phyloP scores from a whole-genome alignment of 768 basidiomycete genomes.

The Melanogaster broomeanus region DNA sequence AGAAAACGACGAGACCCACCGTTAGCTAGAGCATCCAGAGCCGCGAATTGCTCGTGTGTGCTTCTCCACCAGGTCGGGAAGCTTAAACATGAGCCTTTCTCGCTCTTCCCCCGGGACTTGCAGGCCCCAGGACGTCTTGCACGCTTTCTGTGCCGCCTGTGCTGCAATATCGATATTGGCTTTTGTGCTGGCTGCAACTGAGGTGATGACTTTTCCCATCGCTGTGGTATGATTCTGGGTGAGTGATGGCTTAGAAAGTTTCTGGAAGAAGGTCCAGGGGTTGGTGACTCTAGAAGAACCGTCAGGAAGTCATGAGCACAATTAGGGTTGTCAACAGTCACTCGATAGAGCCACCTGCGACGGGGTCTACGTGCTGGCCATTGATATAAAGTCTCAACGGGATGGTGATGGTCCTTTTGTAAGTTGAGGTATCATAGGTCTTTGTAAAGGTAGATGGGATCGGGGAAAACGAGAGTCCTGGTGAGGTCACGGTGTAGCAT shows the following conservation, averaged over 20 bases:
- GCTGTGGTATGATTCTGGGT: constrained; percentile 35
- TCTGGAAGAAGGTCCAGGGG: constrained; percentile 38
- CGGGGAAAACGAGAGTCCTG: neutral
- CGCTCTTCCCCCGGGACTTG: constrained; percentile 52
- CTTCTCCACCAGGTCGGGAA: constrained; percentile 64
- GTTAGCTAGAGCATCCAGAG: constrained; percentile 68
- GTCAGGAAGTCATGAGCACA: neutral
- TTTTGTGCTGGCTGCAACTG: constrained; percentile 53
- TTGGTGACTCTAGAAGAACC: constrained; percentile 49
- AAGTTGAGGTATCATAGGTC: constrained; percentile 54
- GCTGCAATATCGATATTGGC: constrained; percentile 76
- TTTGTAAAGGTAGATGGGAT: constrained; percentile 45
- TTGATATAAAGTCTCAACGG: constrained; percentile 72
- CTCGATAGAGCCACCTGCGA: constrained; percentile 60
- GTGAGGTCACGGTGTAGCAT: no score
- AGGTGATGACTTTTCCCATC: constrained; percentile 59
- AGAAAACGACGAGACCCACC: constrained; percentile 38
- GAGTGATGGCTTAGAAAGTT: neutral
- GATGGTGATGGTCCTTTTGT: constrained; percentile 57
- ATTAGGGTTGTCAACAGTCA: constrained; percentile 37
- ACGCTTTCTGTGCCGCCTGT: constrained; percentile 55
- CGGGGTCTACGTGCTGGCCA: constrained; percentile 50
- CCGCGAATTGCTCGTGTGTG: constrained; percentile 60
- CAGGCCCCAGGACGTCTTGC: constrained; percentile 62
- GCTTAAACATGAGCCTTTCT: constrained; percentile 53